These are phyloP conservation scores for Jatropha curcas DNA, from an alignment of 345 rosid species.

Conservation along the genomic window DNA sequence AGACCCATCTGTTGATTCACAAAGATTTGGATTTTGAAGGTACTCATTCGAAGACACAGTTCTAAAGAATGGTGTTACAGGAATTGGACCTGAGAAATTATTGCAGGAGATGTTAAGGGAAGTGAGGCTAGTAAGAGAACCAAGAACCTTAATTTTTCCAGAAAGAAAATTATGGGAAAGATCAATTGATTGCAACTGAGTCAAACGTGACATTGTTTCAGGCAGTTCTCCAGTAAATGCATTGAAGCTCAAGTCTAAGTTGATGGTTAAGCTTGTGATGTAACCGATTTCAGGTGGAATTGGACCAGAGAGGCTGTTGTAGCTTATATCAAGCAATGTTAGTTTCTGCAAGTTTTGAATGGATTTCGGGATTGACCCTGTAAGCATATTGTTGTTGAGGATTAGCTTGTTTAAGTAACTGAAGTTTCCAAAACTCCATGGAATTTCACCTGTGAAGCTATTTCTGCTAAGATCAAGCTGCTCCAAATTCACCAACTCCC, in stretches of 20 bases:
- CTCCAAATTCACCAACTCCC: conserved; percentile 92
- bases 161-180: conserved; percentile 64
- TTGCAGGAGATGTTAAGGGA: conserved; percentile 84
- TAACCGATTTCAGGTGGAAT: conserved; percentile 78
- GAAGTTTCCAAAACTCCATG: conserved; percentile 77
- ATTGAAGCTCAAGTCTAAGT: conserved; percentile 77
- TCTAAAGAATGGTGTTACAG: conserved; percentile 80
- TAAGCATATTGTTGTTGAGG: conserved; percentile 76
- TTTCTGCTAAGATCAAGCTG: conserved; percentile 94
- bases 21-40: conserved; percentile 62
- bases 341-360: conserved; percentile 63
- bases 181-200: conserved; percentile 86
- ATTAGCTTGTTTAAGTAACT: conserved; percentile 93
- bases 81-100: conserved; percentile 92
- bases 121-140: conserved; percentile 85
- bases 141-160: conserved; percentile 71
- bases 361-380: conserved; percentile 72
- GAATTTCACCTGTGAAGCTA: conserved; percentile 74
- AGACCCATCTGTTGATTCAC: conserved; percentile 62
- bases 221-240: conserved; percentile 70
- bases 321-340: conserved; percentile 86
- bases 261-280: conserved; percentile 77
- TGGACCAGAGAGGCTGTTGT: conserved; percentile 65
- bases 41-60: conserved; percentile 63
- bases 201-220: conserved; percentile 59